Base-by-base conservation (phyloP, 768 basidiomycete genomes). In the Calocybe gangraenosa region DNA sequence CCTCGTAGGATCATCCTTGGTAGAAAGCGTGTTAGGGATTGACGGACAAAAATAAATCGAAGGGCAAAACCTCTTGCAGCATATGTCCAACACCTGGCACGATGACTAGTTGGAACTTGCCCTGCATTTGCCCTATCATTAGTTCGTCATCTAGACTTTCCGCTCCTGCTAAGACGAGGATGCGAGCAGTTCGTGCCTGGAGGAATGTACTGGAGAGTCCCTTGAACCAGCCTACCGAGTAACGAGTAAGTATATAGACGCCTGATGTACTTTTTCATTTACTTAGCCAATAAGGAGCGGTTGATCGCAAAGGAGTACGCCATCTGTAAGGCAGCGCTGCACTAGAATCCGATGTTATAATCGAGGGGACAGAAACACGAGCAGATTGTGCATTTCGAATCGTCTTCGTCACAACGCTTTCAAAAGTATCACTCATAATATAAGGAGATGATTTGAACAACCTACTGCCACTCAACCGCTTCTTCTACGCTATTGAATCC, bases 41-140 rank as follows among this genome's bases (percentile, higher is more conserved):
- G n/a, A 34, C 25, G 44, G 15, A 14, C 21, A 33, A 14, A 37
- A 38, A 30, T 14, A 51, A 42, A 31, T 23, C 35, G 7, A 28
- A 35, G 22, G 10, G 7, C 60, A 78, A 36, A 44, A 92, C 92
- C 75, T 97, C 95, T 37, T 98, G 95, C 18, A 99, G 60, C 70
- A 96, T 88, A 59, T 99, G 96, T 0, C 96, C 95, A 0, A 91
- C 90, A 25, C 83, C 81, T 7, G 81, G 78, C 48, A 95, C 76
- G 30, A 99, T 92, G 18, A 78, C 84, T 62, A 97, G 75, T 65
- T 97, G 95, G 65, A 97, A 99, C 62, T 96, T 97, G 57, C 85
- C 90, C 61, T 85, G 91, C 92, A 95, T 94, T 59, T 94, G 92
- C 1, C 87, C 96, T 40, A 98, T 92, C 86, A 95, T 96, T 37